Evolutionary conservation across 768 basidiomycete species (phyloP).

Genomic region (Aureoboletus auriporus): DNA sequence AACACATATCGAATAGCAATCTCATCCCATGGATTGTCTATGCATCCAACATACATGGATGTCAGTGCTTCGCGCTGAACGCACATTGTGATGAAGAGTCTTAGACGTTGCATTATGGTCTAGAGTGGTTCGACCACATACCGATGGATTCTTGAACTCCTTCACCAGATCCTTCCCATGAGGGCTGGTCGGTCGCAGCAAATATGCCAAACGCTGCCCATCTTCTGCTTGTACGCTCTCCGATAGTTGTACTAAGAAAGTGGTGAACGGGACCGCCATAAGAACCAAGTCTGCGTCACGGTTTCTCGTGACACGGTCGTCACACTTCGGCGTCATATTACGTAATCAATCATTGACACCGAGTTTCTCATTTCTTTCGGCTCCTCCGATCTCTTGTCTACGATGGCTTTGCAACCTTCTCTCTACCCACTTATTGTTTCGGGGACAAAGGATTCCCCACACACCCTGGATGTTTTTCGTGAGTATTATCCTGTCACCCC

Average conservation of each 20-base stretch:
- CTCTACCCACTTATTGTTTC: slow-evolving; percentile 61
- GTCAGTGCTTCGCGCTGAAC: slow-evolving; percentile 17
- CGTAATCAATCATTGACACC: too few species aligned
- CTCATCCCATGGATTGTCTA: slow-evolving; percentile 80
- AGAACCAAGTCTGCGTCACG: too few species aligned
- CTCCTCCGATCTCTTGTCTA: background rate
- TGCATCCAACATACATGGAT: slow-evolving; percentile 48
- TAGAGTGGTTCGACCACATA: slow-evolving; percentile 20
- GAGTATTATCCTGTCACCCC: slow-evolving; percentile 21
- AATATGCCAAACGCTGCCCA: slow-evolving; percentile 66
- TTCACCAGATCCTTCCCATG: slow-evolving; percentile 76
- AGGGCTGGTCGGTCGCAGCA: slow-evolving; percentile 72
- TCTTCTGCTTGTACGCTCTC: slow-evolving; percentile 60
- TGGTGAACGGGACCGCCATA: slow-evolving; percentile 46
- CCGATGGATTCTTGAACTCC: slow-evolving; percentile 59
- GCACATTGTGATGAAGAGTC: slow-evolving; percentile 34
- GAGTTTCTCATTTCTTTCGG: too few species aligned
- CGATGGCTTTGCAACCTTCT: slow-evolving; percentile 78
- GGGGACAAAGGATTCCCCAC: slow-evolving; percentile 57
- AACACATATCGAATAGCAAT: slow-evolving; percentile 81
- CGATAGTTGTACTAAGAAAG: slow-evolving; percentile 55
- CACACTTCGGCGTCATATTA: too few species aligned
- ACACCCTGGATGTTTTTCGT: slow-evolving; percentile 81
- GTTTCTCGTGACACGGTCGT: too few species aligned
- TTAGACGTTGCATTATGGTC: background rate